phyloP scores from a whole-genome alignment of 192 early-diverging fungal genomes.

The Linnemannia elongata region DNA sequence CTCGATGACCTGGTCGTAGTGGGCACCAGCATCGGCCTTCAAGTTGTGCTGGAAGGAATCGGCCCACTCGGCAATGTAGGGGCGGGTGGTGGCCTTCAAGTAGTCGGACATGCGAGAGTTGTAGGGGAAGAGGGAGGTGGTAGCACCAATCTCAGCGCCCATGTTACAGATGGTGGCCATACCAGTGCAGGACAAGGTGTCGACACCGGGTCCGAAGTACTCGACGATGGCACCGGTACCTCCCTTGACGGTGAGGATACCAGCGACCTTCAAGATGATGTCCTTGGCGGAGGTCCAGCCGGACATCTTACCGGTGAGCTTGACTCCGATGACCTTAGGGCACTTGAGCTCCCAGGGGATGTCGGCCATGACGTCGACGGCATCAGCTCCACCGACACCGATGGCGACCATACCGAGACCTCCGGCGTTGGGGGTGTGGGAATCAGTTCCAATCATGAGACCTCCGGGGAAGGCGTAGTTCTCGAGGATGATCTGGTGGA shows the following conservation, averaged over 20 bases:
- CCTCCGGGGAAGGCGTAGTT: slow-evolving; percentile 98
- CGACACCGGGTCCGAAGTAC: slow-evolving; percentile 96
- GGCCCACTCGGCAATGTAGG: slow-evolving; percentile 82
- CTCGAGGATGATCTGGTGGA: slow-evolving; percentile 93
- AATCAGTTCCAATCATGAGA: slow-evolving; percentile 98
- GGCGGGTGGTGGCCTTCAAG: slow-evolving; percentile 88
- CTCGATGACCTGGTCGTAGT: slow-evolving; percentile 95
- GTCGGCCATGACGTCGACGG: slow-evolving; percentile 98
- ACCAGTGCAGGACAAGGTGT: slow-evolving; percentile 95
- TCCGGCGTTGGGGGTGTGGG: slow-evolving; percentile 98
- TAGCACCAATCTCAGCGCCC: slow-evolving; percentile 99
- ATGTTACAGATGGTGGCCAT: slow-evolving; percentile 99
- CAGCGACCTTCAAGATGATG: slow-evolving; percentile 95
- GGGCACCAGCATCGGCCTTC: slow-evolving; percentile 85
- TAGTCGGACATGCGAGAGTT: slow-evolving; percentile 93
- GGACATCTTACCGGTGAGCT: slow-evolving; percentile 86
- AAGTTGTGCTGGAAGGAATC: slow-evolving; percentile 91
- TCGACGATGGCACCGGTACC: slow-evolving; percentile 98
- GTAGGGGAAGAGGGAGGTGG: slow-evolving; percentile 97
- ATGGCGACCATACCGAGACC: slow-evolving; percentile 97
- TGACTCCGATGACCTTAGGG: slow-evolving; percentile 95
- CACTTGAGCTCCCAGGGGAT: slow-evolving; percentile 99
- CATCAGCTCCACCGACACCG: slow-evolving; percentile 98
- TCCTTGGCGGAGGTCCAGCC: slow-evolving; percentile 98
- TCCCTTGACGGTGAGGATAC: slow-evolving; percentile 96